Conservation (phyloP, 2,329 filamentous ascomycete species). For the Herpotrichia juniperi region DNA sequence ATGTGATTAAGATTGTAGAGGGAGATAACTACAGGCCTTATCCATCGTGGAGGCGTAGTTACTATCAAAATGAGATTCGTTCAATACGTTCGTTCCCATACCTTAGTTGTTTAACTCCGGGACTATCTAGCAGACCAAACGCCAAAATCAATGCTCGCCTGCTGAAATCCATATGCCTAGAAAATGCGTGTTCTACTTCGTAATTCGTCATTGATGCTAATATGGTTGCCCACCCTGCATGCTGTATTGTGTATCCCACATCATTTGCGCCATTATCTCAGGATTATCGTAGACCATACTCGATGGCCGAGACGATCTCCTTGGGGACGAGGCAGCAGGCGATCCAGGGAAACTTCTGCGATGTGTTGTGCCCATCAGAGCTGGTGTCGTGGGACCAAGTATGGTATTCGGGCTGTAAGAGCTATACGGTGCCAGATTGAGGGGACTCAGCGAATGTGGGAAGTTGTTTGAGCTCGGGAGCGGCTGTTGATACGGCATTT, state of each 20-base stretch:
- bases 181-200: not conserved
- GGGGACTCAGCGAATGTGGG: slow-evolving; percentile 6
- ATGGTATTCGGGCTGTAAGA: slow-evolving; percentile 24
- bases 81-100: not conserved
- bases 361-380: not conserved
- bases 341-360: slow-evolving; percentile 19
- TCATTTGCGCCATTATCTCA: slow-evolving; percentile 12
- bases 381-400: slow-evolving; percentile 10
- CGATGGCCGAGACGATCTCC: slow-evolving; percentile 18
- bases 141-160: not conserved
- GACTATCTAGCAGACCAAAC: too few species aligned
- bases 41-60: too few species aligned
- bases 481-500: slow-evolving; percentile 19
- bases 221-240: slow-evolving; percentile 21
- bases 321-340: slow-evolving; percentile 13
- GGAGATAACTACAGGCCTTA: too few species aligned
- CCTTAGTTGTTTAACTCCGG: not conserved
- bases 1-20: too few species aligned
- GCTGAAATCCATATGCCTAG: not conserved
- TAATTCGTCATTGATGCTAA: slow-evolving; percentile 5
- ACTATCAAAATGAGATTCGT: not conserved
- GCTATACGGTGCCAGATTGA: slow-evolving; percentile 15
- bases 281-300: slow-evolving; percentile 23
- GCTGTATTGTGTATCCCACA: slow-evolving; percentile 13
- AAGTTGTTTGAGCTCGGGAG: slow-evolving; percentile 12